phyloP scores from a whole-genome alignment of 2,329 filamentous ascomycete species.

The Chaetomium olivaceum region DNA sequence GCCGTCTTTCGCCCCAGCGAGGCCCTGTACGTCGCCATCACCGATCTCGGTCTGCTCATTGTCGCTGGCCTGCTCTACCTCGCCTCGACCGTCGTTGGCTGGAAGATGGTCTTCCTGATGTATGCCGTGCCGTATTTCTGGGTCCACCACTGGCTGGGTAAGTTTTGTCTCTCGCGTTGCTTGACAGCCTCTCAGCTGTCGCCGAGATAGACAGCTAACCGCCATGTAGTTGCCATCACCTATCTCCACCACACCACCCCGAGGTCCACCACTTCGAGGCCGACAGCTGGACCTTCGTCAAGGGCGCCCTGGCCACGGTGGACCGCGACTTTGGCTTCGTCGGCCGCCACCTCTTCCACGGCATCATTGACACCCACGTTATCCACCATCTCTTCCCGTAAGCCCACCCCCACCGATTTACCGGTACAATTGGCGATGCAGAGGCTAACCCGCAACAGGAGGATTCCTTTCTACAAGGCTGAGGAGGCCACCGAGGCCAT shows the following conservation, averaged over 20 bases:
- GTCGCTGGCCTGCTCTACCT: conserved; percentile 54
- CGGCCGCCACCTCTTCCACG: conserved; percentile 65
- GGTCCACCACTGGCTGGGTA: conserved; percentile 99
- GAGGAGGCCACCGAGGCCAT: conserved; percentile 60
- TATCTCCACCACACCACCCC: conserved; percentile 74
- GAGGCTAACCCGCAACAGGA: conserved; percentile 33
- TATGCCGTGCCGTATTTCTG: conserved; percentile 73
- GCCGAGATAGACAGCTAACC: conserved; percentile 4
- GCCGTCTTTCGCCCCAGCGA: conserved; percentile 62
- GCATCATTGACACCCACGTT: conserved; percentile 65
- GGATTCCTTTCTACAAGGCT: conserved; percentile 62
- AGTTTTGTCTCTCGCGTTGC: conserved; percentile 30
- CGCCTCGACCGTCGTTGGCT: conserved; percentile 54
- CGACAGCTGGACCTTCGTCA: conserved; percentile 61
- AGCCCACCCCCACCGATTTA: conserved; percentile 25
- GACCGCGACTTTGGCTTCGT: conserved; percentile 67
- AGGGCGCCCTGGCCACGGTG: conserved; percentile 62
- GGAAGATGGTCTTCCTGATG: conserved; percentile 56
- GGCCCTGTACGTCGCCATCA: conserved; percentile 56
- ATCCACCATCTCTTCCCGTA: conserved; percentile 63
- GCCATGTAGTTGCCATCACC: conserved; percentile 63
- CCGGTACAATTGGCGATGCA: neutral
- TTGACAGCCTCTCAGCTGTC: neutral
- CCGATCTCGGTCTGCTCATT: conserved; percentile 60
- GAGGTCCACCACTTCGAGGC: conserved; percentile 59